Base-by-base conservation (phyloP, 306 rosid genomes). In the Castanea mollissima region DNA sequence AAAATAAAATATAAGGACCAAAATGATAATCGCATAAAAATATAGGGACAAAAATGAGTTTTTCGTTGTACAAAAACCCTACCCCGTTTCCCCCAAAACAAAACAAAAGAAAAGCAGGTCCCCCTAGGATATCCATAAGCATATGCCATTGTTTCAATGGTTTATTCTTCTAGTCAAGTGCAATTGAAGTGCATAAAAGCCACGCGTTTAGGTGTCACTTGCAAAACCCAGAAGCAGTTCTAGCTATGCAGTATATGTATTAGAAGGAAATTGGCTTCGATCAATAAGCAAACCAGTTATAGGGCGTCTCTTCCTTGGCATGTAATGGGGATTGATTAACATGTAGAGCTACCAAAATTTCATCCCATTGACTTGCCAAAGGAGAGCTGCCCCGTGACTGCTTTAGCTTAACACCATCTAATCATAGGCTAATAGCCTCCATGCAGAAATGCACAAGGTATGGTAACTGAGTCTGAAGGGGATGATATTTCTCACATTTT, bases 351-450 rank as follows among this genome's bases (percentile, higher is more conserved):
- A 41, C 46, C 46, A 41, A 41, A 41, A 41, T 41, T 8, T 41
- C 46, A 41, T 74, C 13, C 69, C 64, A 38, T 75, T 19, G 46
- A 83, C 87, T 81, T 85, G 92, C 90, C 87, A 91, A 89, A 76
- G 92, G 86, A 90, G 91, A 87, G 93, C 83, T 90, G 88, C 85
- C 91, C 86, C 76, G 49, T 78, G 72, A 85, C 84, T 83, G 73
- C 35, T 82, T 82, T 80, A 41, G 91, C 90, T 85, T 89, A 80
- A 56, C 15, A 32, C 13, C 5, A 16, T 32, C 25, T 16, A 18
- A 15, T 65, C 46, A 41, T 41, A 7, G 46, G 46, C 46, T 41
- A 41, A 8, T 41, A 41, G 46, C 46, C 46, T 8, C 46, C 46
- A 41, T 8, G 46, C 46, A 38, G 3, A 38, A 38, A 38, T 38